A percentile compares a stretch with the other conserved stretches of the same genome.
Conservation (phyloP, 2,329 filamentous ascomycete genomes). For the Sarocladium oryzae region DNA sequence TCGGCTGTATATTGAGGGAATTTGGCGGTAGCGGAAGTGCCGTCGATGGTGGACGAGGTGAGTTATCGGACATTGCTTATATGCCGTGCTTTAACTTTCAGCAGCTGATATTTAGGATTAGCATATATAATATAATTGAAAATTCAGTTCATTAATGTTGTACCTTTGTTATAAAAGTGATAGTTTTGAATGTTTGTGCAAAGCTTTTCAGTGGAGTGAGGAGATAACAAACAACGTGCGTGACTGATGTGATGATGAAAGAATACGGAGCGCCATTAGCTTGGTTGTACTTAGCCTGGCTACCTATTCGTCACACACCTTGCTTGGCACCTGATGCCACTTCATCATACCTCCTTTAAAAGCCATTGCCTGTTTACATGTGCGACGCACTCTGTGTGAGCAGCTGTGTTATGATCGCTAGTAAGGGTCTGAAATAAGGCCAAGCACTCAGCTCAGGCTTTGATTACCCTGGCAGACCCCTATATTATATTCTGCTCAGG, state of each 20-base stretch:
- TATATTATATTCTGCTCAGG: too few species aligned
- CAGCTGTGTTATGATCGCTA: too few species aligned
- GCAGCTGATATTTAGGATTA: not conserved
- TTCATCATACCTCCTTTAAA: too few species aligned
- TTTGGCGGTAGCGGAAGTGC: slow-evolving; percentile 5
- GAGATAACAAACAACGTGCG: not conserved
- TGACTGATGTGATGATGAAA: not conserved
- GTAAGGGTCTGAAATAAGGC: too few species aligned
- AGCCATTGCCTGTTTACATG: too few species aligned
- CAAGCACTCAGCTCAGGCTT: too few species aligned
- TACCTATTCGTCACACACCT: too few species aligned
- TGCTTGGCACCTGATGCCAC: too few species aligned
- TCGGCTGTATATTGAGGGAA: not conserved
- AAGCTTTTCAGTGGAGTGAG: not conserved
- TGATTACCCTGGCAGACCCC: too few species aligned
- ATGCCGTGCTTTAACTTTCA: not conserved
- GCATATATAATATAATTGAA: not conserved
- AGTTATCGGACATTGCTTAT: not conserved
- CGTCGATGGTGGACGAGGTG: not conserved
- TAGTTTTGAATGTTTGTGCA: not conserved
- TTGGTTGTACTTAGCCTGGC: not conserved
- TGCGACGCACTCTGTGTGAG: too few species aligned
- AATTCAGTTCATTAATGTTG: not conserved
- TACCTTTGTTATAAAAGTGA: not conserved
- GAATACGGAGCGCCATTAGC: not conserved